Base-by-base conservation (phyloP, 371 early-diverging fungal species). In the Lichtheimia hyalospora region DNA sequence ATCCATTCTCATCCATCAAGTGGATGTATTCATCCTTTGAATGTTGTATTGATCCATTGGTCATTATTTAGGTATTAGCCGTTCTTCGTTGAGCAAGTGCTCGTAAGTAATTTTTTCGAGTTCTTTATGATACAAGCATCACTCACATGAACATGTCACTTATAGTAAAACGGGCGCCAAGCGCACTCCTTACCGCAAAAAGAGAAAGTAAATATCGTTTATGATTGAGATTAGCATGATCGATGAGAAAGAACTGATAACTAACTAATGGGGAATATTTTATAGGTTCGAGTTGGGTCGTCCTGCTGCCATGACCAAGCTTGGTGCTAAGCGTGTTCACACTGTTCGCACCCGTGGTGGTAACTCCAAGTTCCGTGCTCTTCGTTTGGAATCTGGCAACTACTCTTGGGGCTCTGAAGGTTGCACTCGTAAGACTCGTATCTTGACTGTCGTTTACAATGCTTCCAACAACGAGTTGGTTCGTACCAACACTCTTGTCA, bases 391-490 rank as follows among this genome's bases (percentile, higher is more conserved):
- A 66, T 62, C 90, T 52, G 99, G 98, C 67, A 98, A 96, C 89
- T 99, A 96, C 87, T 90, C 97, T 58, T 97, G 98, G 96, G 96
- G 93, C 68, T 94, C 97, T 42, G 96, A 98, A 84, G 81, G 92
- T 64, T 75, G 88, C 79, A 88, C 97, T 66, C 92, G 92, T 87
- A 98, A 96, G 90, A 88, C 96, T 67, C 94, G 98, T 86, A 92
- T 98, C 73, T 85, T 96, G 75, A 87, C 90, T 67, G 99, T 99
- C 70, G 93, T 95, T 65, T 99, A 99, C 94, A 99, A 99, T 87
- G 93, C 99, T 70, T 93, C 96, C 83, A 97, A 96, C 95, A 99
- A 99, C 93, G 99, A 99, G 85, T 88, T 99, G 75, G 98, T 99
- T 81, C 96, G 99, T 79, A 99, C 99, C 82, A 99, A 99, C 90